Base-by-base conservation (phyloP, 2,329 filamentous ascomycete species). In the Tolypocladium amazonense region DNA sequence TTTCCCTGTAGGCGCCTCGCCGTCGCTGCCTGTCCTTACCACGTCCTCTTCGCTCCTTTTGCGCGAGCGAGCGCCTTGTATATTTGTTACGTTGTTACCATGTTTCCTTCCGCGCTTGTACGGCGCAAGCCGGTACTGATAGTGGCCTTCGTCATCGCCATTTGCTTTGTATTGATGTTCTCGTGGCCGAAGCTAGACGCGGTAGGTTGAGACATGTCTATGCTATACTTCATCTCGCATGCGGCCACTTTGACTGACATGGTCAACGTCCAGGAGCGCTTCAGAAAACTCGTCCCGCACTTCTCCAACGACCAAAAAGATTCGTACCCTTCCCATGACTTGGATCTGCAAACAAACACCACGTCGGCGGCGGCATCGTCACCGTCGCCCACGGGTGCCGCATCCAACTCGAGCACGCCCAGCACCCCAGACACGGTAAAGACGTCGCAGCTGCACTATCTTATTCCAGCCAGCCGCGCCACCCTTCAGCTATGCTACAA, bases 401-500 rank as follows among this genome's bases (percentile, higher is more conserved):
- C 2, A 20, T 35, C 30, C 27, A 23, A 9, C 15, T 33, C 30
- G 30, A 15, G 30, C 45, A 6, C 6, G 38, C 37, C 30, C 25
- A 12, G 38, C 35, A 3, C 23, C 45, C 38, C 27, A 2, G 7
- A 23, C 25, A 25, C 8, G 14, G 23, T 6, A 14, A 66, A 62
- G 58, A 70, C 65, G 5, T 73, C 73, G 18, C 64, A 64, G 55
- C 67, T 76, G 35, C 74, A 76, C 60, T 75, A 73, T 57, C 60
- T 76, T 27, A 66, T 76, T 18, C 73, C 74, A 14, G 74, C 73
- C 47, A 75, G 72, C 61, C 59, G 62, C 2, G 58, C 70, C n/a
- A 76, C 74, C 57, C 61, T 71, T 8, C 66, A 71, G 23, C 65
- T 76, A 50, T 78, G 76, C 64, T 73, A 71, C 64, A 70, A 73